Percentiles rank a stretch among this genome's conserved stretches.
phyloP scores from a whole-genome alignment of 371 early-diverging fungal species.

The Amoeboradix gromovi region DNA sequence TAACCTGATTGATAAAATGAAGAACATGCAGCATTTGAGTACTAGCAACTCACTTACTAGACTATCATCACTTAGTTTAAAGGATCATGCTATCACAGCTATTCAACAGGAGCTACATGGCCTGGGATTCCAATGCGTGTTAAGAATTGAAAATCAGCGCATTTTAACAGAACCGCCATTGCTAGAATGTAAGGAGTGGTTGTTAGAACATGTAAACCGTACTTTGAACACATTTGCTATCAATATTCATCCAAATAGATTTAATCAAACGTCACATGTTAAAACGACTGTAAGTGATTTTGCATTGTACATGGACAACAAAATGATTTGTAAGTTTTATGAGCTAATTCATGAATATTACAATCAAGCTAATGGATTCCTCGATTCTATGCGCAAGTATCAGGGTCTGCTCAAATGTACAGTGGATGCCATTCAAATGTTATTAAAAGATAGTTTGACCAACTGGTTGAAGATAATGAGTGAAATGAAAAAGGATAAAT shows the following conservation, averaged over 20 bases:
- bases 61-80: background rate
- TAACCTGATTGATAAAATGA: background rate
- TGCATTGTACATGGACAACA: background rate
- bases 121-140: background rate
- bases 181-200: background rate
- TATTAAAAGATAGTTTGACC: constrained; percentile 61
- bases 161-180: background rate
- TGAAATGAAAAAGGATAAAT: background rate
- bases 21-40: background rate
- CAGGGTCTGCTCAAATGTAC: constrained; percentile 92
- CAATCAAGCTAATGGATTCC: background rate
- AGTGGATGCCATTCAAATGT: constrained; percentile 38
- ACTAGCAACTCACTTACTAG: background rate
- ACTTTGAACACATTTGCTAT: background rate
- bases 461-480: constrained; percentile 26
- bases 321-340: background rate
- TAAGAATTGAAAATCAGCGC: background rate
- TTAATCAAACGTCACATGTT: background rate
- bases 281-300: background rate
- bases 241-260: background rate
- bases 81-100: background rate
- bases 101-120: background rate
- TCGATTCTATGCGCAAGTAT: constrained; percentile 29
- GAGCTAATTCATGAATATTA: background rate
- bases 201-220: background rate